Conservation (phyloP, 495 filamentous ascomycete genomes). For the Hypoxylon lenormandii region DNA sequence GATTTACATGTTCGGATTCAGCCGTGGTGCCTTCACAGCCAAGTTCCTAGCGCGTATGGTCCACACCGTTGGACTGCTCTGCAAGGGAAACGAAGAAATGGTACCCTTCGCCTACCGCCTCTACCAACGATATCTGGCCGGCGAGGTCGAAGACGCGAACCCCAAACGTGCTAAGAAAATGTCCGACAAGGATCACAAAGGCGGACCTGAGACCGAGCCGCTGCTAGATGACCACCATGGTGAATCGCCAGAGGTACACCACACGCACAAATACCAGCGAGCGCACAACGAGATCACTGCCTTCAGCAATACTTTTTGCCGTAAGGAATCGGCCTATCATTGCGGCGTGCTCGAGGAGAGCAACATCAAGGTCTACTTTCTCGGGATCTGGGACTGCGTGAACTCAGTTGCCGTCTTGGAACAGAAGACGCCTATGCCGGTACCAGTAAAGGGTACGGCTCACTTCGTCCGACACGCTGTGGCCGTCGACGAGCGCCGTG, state of each 20-base stretch:
- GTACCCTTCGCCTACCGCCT: constrained; percentile 45
- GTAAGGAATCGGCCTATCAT: constrained; percentile 46
- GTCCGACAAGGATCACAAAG: constrained; percentile 7
- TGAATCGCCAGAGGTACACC: constrained; percentile 41
- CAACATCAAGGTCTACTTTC: constrained; percentile 54
- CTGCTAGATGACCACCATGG: constrained; percentile 50
- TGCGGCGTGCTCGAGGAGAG: constrained; percentile 33
- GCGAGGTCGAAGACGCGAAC: constrained; percentile 43
- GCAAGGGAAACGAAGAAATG: constrained; percentile 62
- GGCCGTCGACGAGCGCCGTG: constrained; percentile 60
- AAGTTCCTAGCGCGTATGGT: constrained; percentile 64
- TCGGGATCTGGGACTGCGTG: constrained; percentile 62
- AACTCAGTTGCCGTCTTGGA: constrained; percentile 55
- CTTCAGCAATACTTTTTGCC: constrained; percentile 60
- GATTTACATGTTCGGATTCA: constrained; percentile 66
- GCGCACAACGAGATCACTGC: constrained; percentile 52
- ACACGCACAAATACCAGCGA: constrained; percentile 37
- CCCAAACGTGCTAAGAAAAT: constrained; percentile 14
- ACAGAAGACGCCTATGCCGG: constrained; percentile 60
- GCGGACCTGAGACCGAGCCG: constrained; percentile 35
- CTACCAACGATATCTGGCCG: constrained; percentile 43
- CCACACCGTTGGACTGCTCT: constrained; percentile 59
- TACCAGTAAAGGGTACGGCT: constrained; percentile 49
- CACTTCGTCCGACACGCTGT: constrained; percentile 59
- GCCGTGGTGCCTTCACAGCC: constrained; percentile 63